Base-by-base conservation (phyloP, 2,329 filamentous ascomycete species). In the Fusarium siculi region DNA sequence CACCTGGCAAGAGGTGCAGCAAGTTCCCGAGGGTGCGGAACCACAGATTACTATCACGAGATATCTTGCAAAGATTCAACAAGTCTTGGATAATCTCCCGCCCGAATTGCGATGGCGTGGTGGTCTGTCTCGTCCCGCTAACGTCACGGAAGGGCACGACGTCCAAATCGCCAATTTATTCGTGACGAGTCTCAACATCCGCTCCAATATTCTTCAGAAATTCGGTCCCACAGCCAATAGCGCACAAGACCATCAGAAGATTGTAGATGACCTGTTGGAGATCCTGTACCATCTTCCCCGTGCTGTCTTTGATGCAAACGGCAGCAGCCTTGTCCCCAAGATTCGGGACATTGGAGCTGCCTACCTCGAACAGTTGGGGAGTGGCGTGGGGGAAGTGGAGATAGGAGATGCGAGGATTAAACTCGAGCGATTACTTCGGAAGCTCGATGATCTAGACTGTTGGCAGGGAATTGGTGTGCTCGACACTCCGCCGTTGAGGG, bases 91-190 rank as follows among this genome's bases (percentile, higher is more conserved):
- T 46, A 57, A 53, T 21, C 77, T 83, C 2, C 80, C 80, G 1
- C 78, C 80, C 0, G 78, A 81, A 40, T 69, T 83, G 3, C 75
- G 80, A 9, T 83, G 82, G 82, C 75, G 81, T 2, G 81, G 81
- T 6, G 80, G 81, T 0, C 60, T 82, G 2, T 81, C 81, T 0
- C 77, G 80, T 2, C 79, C 79, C 1, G 49, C 74, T 1, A 63
- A 66, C 16, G 75, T 77, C 3, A 82, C 80, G 0, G 74, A 79
- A 16, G 80, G 81, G 7, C 82, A 83, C 49, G 80, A 82, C 44
- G 81, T 78, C 6, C 82, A 83, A 25, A 79, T 80, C 11, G 82
- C 78, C 14, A 82, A 83, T 62, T 65, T 83, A 9, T 80, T 82
- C 53, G 77, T 83, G 39, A 83, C 82, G 28, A 81, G 80, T 50